These are phyloP conservation scores for Angomonas ambiguus DNA, from an alignment of 208 protist species.

Conservation along the genomic window DNA sequence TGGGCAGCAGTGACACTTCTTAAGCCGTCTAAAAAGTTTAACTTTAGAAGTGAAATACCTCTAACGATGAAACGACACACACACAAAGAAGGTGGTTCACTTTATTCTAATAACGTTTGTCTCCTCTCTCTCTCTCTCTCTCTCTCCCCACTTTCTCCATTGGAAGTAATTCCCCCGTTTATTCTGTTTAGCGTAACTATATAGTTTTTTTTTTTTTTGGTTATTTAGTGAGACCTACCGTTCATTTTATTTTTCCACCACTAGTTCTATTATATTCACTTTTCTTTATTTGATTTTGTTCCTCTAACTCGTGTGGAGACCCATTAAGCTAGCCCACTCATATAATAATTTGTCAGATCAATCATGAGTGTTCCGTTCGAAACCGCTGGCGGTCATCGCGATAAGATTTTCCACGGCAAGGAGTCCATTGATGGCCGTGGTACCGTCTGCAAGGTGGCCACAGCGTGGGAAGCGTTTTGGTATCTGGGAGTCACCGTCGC, in stretches of 20 bases:
- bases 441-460: constrained; percentile 62
- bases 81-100: too few relatives aligned
- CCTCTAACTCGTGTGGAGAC: too few relatives aligned
- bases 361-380: constrained; percentile 22
- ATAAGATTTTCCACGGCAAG: constrained; percentile 47
- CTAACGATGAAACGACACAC: too few relatives aligned
- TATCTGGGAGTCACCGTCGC: constrained; percentile 42
- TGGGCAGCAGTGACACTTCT: too few relatives aligned
- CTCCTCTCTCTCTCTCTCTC: background rate
- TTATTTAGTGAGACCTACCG: too few relatives aligned
- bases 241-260: too few relatives aligned
- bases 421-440: constrained; percentile 23
- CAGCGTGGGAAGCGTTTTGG: constrained; percentile 68
- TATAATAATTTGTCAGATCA: too few relatives aligned
- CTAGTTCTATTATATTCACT: too few relatives aligned
- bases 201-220: background rate
- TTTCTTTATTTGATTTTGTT: too few relatives aligned
- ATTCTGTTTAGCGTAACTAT: background rate
- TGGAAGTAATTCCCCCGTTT: background rate
- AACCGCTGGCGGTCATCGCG: constrained; percentile 56
- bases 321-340: too few relatives aligned
- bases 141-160: background rate
- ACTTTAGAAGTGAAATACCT: too few relatives aligned
- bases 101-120: background rate
- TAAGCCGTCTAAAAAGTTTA: too few relatives aligned